Conservation (phyloP, 2,329 filamentous ascomycete genomes). For the Fusarium musae region DNA sequence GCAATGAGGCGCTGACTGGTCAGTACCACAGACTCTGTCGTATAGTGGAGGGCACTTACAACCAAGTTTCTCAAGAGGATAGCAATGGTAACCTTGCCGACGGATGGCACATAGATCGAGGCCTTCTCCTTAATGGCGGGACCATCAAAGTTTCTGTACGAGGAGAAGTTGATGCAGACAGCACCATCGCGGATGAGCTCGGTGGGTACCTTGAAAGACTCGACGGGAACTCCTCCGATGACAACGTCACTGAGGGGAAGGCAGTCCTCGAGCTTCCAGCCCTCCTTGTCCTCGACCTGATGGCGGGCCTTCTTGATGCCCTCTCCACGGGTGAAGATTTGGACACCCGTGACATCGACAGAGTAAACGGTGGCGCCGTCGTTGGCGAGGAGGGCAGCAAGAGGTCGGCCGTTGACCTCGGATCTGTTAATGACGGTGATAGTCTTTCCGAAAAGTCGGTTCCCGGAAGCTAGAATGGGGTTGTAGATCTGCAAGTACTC, state of each 20-base stretch:
- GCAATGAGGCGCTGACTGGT: constrained; percentile 61
- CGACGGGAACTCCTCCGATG: constrained; percentile 89
- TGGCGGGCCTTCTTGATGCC: constrained; percentile 88
- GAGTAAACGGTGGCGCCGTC: constrained; percentile 96
- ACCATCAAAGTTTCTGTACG: constrained; percentile 89
- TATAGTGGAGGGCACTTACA: constrained; percentile 62
- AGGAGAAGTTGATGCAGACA: constrained; percentile 99
- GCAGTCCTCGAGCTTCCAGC: constrained; percentile 82
- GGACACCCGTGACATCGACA: constrained; percentile 90
- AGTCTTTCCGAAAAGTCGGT: constrained; percentile 91
- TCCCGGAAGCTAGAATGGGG: constrained; percentile 89
- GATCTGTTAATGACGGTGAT: constrained; percentile 97
- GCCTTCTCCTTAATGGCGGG: constrained; percentile 93
- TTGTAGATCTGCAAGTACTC: constrained; percentile 98
- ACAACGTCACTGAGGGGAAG: constrained; percentile 92
- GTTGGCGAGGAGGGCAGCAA: constrained; percentile 93
- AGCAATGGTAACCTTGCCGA: constrained; percentile 97
- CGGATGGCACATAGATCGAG: constrained; percentile 95
- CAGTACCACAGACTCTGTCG: constrained; percentile 32
- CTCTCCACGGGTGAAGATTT: constrained; percentile 89
- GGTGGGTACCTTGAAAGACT: constrained; percentile 89
- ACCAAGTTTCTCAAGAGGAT: constrained; percentile 89
- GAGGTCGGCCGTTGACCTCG: constrained; percentile 92
- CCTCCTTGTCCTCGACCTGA: constrained; percentile 85
- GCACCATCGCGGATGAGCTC: constrained; percentile 87